These are phyloP conservation scores for Geranomyces variabilis DNA, from an alignment of 192 early-diverging fungal genomes.

Conservation along the genomic window DNA sequence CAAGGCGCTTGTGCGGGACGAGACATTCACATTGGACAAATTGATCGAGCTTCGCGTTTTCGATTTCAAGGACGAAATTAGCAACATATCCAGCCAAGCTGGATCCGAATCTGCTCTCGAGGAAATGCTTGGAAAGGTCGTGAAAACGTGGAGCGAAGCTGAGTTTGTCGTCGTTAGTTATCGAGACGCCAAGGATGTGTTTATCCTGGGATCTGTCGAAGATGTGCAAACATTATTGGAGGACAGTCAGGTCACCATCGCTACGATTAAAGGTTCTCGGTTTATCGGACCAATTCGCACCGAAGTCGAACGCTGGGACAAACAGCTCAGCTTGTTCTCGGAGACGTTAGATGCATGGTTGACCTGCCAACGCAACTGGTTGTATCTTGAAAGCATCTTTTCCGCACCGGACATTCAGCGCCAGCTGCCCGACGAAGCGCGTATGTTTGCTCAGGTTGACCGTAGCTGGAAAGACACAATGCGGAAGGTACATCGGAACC, in stretches of 20 bases:
- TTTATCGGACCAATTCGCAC: slow-evolving; percentile 63
- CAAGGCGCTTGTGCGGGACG: slow-evolving; percentile 54
- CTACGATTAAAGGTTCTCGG: slow-evolving; percentile 61
- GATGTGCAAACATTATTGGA: slow-evolving; percentile 65
- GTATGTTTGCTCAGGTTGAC: slow-evolving; percentile 65
- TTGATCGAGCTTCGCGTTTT: slow-evolving; percentile 58
- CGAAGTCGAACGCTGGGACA: slow-evolving; percentile 66
- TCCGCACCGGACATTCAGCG: slow-evolving; percentile 67
- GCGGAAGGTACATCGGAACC: slow-evolving; percentile 59
- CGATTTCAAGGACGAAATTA: slow-evolving; percentile 66
- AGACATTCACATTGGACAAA: slow-evolving; percentile 56
- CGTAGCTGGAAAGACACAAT: slow-evolving; percentile 66
- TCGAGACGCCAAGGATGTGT: slow-evolving; percentile 65
- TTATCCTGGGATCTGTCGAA: slow-evolving; percentile 61
- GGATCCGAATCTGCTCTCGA: slow-evolving; percentile 63
- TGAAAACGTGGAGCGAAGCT: slow-evolving; percentile 60
- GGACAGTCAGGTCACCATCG: slow-evolving; percentile 64
- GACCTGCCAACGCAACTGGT: slow-evolving; percentile 64
- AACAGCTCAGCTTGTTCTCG: slow-evolving; percentile 56
- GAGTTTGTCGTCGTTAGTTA: slow-evolving; percentile 60
- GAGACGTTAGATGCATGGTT: slow-evolving; percentile 65
- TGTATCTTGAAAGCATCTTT: slow-evolving; percentile 65
- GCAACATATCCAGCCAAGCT: slow-evolving; percentile 58
- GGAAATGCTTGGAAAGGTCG: slow-evolving; percentile 62
- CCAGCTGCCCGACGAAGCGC: slow-evolving; percentile 66